Base-by-base conservation (phyloP, 352 stramenopile genomes). In the Phytophthora sojae region DNA sequence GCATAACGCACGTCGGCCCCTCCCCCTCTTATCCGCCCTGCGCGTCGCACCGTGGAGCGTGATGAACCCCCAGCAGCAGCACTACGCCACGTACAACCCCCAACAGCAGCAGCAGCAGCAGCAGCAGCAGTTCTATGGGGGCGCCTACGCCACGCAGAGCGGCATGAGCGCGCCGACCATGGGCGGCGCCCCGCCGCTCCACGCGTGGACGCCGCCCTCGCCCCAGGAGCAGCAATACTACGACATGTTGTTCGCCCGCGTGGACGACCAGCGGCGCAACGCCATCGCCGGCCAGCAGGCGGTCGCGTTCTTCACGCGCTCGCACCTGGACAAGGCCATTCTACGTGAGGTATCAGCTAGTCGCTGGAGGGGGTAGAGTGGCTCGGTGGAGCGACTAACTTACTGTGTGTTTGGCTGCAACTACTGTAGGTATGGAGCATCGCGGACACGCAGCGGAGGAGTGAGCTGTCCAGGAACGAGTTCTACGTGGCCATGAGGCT, bases 241-340 rank as follows among this genome's bases (percentile, higher is more conserved):
- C 80, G 85, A 97, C 74, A 68, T 80, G 62, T 80, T 99, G 26
- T 99, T 99, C 71, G 51, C 76, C 7, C 61, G 83, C n/a, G 95
- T 95, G n/a, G 96, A 98, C 71, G 85, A 92, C 12, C 80, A 96
- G 66, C 73, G 83, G 15, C 79, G 80, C 45, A 90, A 96, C 30
- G 80, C 85, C 12, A 97, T 99, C 67, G 88, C 86, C 12, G 96
- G 96, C 6, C 84, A 80, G 4, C 85, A 94, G 30, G 96, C 96
- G 4, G 96, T 99, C 9, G 79, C 87, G 61, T 98, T 99, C 76
- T 98, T 99, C 70, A 92, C 89, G 26, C 83, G 89, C 0, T 98
- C 95, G 17, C 95, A 96, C 51, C 69, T 98, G 6, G 93, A 98
- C 60, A 93, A 98, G 56, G 52, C 67, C 21, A 72, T 88, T 44